Evolutionary conservation across 768 basidiomycete genomes (phyloP), one percentile per base, ranked within the genome.

Genomic region (Dendrothele bispora): DNA sequence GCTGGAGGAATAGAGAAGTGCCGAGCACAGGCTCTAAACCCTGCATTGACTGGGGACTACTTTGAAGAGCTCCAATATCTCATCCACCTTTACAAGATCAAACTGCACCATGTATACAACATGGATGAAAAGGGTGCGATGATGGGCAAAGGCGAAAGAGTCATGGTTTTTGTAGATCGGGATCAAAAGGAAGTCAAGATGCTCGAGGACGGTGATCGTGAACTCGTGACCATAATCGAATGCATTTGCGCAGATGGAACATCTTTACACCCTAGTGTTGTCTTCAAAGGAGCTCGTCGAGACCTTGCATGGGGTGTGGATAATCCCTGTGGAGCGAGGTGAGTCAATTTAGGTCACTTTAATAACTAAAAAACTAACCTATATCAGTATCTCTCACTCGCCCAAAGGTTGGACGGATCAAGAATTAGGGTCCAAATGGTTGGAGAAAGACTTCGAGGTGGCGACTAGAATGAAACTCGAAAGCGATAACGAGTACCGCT

Each of bases 401-500:
- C 46, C 45, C 17, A 58, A 47, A 43, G 57, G 57, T 1, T 59
- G 57, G 57, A 59, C 50, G 7, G 50, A 55, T 37, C 21, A 52
- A 7, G 46, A 58, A 10, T 39, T 54, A 12, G 54, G 44, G 10
- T 7, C 39, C 4, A 7, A 48, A n/a, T 59, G 57, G 57, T n/a
- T 59, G 8, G 17, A 46, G 30, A 15, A 51, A 15, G 44, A 44
- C 22, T 59, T 59, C 34, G 50, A 49, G 5, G 39, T 28, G 18
- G 12, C 48, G 5, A 54, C 56, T 3, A 10, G 12, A 2, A 32
- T 18, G 3, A 7, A 20, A 24, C 15, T 22, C 20, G 25, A 15
- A 11, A 39, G 10, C 8, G 11, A 8, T 8, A 49, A 18, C 47
- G 17, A 32, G 2, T 40, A 43, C 10, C 47, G 46, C 8, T 39